phyloP scores from a whole-genome alignment of 257 asterid genomes.

The Solanum virginianum region DNA sequence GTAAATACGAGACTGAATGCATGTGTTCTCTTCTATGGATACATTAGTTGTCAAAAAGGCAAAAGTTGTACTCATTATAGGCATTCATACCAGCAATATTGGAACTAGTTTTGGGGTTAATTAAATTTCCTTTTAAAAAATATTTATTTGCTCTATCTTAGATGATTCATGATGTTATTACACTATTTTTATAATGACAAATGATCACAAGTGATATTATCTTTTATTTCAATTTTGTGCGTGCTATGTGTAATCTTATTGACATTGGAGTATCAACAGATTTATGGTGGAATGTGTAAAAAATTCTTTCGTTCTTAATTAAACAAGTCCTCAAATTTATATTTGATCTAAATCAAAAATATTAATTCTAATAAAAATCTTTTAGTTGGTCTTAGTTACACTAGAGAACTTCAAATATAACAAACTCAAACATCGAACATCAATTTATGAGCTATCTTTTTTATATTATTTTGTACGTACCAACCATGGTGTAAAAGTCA shows the following conservation, averaged over 20 bases:
- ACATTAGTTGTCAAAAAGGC: background rate
- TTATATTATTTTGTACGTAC: background rate
- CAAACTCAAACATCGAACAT: background rate
- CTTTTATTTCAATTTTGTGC: background rate
- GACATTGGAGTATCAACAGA: background rate
- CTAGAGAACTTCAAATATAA: background rate
- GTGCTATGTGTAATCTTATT: background rate
- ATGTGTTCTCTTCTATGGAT: background rate
- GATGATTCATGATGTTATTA: background rate
- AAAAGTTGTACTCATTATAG: background rate
- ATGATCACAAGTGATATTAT: background rate
- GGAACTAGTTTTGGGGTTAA: background rate
- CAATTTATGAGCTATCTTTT: background rate
- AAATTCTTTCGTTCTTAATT: background rate
- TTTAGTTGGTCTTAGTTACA: background rate
- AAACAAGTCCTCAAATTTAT: background rate
- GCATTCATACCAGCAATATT: background rate
- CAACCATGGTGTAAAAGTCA: background rate
- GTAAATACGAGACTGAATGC: background rate
- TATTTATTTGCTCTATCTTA: background rate
- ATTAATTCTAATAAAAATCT: background rate
- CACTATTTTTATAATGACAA: background rate
- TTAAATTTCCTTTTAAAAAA: background rate
- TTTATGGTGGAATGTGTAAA: background rate
- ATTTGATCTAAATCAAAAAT: background rate